Percentiles rank a stretch among this genome's conserved stretches.
phyloP scores from a whole-genome alignment of 495 filamentous ascomycete species.

The Neurospora sp. region DNA sequence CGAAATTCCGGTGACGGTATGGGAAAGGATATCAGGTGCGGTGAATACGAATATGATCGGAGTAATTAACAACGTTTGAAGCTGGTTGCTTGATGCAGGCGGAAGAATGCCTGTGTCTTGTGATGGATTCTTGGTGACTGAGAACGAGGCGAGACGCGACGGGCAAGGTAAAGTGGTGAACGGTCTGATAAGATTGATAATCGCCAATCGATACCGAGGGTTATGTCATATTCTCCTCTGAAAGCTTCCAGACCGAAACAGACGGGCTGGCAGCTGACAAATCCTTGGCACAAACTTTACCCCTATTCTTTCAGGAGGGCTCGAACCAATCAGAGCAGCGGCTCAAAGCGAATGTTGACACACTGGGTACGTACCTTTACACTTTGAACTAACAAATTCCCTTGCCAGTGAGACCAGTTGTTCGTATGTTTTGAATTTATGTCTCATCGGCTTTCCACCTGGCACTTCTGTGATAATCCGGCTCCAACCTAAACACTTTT shows the following conservation, averaged over 20 bases:
- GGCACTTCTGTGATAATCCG: not conserved
- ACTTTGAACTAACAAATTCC: not conserved
- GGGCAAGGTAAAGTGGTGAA: not conserved
- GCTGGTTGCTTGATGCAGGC: not conserved
- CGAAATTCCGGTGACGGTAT: not conserved
- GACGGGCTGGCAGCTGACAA: not conserved
- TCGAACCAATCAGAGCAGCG: not conserved
- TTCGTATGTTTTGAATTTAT: not conserved
- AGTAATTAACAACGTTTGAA: not conserved
- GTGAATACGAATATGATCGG: not conserved
- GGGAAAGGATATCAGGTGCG: not conserved
- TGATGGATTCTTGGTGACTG: not conserved
- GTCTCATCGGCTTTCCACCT: not conserved
- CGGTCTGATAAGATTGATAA: not conserved
- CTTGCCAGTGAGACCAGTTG: not conserved
- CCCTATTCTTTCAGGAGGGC: not conserved
- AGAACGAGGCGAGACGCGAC: not conserved
- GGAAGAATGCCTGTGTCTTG: not conserved
- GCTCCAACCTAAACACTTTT: not conserved
- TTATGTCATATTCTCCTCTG: not conserved
- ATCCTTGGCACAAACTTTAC: not conserved
- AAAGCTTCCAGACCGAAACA: not conserved
- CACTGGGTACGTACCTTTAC: not conserved
- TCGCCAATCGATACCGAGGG: not conserved
- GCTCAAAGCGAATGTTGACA: not conserved